Evolutionary conservation across 495 filamentous ascomycete species (phyloP).

Genomic region (Sporormia fimetaria): DNA sequence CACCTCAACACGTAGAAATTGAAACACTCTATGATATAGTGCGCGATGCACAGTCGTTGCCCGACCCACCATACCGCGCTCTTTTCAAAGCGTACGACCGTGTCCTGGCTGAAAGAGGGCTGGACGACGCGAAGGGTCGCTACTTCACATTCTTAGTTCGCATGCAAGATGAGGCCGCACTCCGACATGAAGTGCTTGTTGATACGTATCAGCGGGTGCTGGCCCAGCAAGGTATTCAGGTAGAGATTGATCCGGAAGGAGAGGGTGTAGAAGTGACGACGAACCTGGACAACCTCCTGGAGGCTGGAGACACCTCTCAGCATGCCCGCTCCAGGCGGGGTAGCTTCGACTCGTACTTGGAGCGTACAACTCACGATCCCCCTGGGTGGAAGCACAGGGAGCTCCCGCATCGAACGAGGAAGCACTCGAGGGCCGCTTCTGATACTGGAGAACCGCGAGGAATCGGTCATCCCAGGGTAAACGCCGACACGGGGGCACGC

Average conservation of each 20-base stretch:
- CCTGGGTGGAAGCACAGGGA: slow-evolving; percentile 9
- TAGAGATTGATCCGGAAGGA: slow-evolving; percentile 45
- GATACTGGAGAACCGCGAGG: slow-evolving; percentile 30
- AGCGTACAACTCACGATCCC: slow-evolving; percentile 30
- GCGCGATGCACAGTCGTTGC: slow-evolving; percentile 52
- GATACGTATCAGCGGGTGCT: slow-evolving; percentile 58
- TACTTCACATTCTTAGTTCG: slow-evolving; percentile 71
- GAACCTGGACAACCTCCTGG: slow-evolving; percentile 12
- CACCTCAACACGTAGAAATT: slow-evolving; percentile 48
- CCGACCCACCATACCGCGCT: slow-evolving; percentile 57
- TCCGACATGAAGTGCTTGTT: slow-evolving; percentile 39
- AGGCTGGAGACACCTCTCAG: slow-evolving; percentile 16
- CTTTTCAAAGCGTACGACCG: slow-evolving; percentile 71
- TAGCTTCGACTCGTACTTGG: slow-evolving; percentile 47
- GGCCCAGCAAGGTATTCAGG: slow-evolving; percentile 52
- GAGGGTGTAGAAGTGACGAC: slow-evolving; percentile 31
- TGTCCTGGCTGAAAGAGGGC: slow-evolving; percentile 53
- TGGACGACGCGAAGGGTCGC: slow-evolving; percentile 59
- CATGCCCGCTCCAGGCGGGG: slow-evolving; percentile 35
- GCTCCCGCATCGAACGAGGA: slow-evolving; percentile 5
- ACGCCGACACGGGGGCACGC: slow-evolving; percentile 7
- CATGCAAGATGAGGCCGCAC: slow-evolving; percentile 47
- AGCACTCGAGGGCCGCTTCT: slow-evolving; percentile 36
- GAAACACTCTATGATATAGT: slow-evolving; percentile 67
- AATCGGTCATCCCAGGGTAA: slow-evolving; percentile 29